These are phyloP conservation scores for Pharnaceum exiguum DNA, from an alignment of 148 eudicot genomes.

Conservation along the genomic window DNA sequence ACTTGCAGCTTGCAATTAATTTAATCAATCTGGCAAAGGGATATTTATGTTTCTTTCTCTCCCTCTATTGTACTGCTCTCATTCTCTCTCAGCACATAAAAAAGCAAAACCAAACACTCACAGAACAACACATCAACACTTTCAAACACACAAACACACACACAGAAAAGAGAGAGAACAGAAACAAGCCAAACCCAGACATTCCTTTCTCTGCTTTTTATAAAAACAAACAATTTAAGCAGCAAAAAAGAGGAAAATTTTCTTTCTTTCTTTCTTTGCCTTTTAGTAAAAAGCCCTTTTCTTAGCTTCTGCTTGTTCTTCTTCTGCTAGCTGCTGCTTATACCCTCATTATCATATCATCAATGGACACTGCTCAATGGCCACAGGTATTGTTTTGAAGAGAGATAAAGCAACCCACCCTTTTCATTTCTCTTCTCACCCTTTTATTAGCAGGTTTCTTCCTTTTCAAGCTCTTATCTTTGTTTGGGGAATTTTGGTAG, in stretches of 20 bases:
- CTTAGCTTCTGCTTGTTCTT: background rate
- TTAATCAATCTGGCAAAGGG: background rate
- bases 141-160: slow-evolving; percentile 11
- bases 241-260: background rate
- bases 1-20: slow-evolving; percentile 10
- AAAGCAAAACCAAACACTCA: no score
- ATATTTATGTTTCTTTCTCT: background rate
- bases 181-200: slow-evolving; percentile 3
- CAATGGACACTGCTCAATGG: slow-evolving; percentile 76
- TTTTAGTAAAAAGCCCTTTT: background rate
- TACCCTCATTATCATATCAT: slow-evolving; percentile 21
- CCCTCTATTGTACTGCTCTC: slow-evolving; percentile 11
- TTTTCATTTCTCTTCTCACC: background rate
- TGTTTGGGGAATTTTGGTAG: background rate
- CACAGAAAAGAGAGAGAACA: slow-evolving; percentile 15
- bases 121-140: no score
- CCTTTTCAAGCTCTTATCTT: background rate
- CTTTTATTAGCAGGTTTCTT: background rate
- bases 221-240: background rate
- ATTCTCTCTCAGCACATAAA: slow-evolving; percentile 9
- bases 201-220: slow-evolving; percentile 16
- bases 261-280: background rate
- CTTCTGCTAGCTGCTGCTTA: background rate
- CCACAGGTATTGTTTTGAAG: slow-evolving; percentile 48
- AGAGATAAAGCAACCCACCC: background rate